Conservation (phyloP, 345 rosid species). For the Garcia nutans region DNA sequence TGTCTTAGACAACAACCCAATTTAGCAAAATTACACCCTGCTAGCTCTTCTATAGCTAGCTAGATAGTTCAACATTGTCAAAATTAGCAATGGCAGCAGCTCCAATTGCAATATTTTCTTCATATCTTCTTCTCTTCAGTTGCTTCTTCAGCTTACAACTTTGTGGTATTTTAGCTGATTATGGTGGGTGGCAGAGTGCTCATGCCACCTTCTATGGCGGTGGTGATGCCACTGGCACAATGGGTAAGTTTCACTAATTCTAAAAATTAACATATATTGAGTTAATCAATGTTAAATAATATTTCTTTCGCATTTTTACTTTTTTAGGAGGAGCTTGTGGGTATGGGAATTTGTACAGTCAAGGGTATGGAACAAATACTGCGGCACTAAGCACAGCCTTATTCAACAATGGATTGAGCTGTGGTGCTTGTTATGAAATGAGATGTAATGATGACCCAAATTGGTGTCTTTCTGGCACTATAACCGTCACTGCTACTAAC, state of each 20-base stretch:
- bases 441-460: conserved; percentile 23
- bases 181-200: conserved; percentile 42
- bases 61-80: neutral
- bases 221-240: conserved; percentile 46
- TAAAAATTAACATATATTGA: neutral
- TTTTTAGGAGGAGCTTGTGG: conserved; percentile 26
- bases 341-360: conserved; percentile 29
- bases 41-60: neutral
- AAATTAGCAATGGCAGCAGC: conserved; percentile 27
- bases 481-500: conserved; percentile 27
- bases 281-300: too few species aligned
- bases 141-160: conserved; percentile 13
- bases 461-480: conserved; percentile 23
- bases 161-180: conserved; percentile 22
- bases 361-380: conserved; percentile 29
- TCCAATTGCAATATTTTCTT: neutral
- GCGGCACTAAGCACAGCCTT: conserved; percentile 31
- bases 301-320: too few species aligned
- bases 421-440: conserved; percentile 28
- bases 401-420: conserved; percentile 28
- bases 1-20: neutral
- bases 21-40: neutral
- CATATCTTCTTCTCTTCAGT: conserved; percentile 10
- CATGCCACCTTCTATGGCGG: conserved; percentile 55
- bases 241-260: conserved; percentile 28